A percentile compares a stretch with the other conserved stretches of the same genome.
Conservation (phyloP, 1,284 basidiomycete species). For the Melampsora larici-populina region DNA sequence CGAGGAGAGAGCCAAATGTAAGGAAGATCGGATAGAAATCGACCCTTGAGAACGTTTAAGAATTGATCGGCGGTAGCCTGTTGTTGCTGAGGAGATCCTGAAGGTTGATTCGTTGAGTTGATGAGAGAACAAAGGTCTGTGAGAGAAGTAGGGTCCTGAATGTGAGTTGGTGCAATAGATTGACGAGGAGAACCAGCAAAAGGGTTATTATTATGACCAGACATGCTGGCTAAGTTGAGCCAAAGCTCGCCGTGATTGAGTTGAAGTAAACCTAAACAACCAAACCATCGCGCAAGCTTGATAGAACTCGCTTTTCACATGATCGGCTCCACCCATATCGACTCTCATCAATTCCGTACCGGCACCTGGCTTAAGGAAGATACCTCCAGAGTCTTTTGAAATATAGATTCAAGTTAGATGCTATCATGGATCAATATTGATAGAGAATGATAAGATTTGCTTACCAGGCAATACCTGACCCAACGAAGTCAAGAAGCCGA, state of each 20-base stretch:
- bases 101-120: slow-evolving; percentile 4
- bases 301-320: slow-evolving; percentile 68
- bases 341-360: slow-evolving; percentile 71
- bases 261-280: too few species aligned
- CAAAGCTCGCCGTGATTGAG: too few species aligned
- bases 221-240: background rate
- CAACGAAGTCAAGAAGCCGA: slow-evolving; percentile 78
- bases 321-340: slow-evolving; percentile 84
- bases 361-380: slow-evolving; percentile 72
- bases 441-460: background rate
- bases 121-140: slow-evolving; percentile 16
- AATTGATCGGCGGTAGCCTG: slow-evolving; percentile 36
- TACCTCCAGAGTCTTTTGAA: slow-evolving; percentile 71
- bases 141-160: slow-evolving; percentile 6
- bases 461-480: slow-evolving; percentile 74
- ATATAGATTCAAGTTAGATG: background rate
- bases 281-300: too few species aligned
- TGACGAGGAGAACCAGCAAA: slow-evolving; percentile 6
- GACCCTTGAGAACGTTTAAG: slow-evolving; percentile 70
- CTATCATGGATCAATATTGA: background rate
- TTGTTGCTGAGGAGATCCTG: slow-evolving; percentile 8
- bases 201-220: background rate
- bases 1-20: slow-evolving; percentile 57
- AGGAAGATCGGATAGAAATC: slow-evolving; percentile 76
- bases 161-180: background rate